Evolutionary conservation across 768 basidiomycete genomes (phyloP), one percentile per base, ranked within the genome.

Genomic region (Mrakia blollopis): DNA sequence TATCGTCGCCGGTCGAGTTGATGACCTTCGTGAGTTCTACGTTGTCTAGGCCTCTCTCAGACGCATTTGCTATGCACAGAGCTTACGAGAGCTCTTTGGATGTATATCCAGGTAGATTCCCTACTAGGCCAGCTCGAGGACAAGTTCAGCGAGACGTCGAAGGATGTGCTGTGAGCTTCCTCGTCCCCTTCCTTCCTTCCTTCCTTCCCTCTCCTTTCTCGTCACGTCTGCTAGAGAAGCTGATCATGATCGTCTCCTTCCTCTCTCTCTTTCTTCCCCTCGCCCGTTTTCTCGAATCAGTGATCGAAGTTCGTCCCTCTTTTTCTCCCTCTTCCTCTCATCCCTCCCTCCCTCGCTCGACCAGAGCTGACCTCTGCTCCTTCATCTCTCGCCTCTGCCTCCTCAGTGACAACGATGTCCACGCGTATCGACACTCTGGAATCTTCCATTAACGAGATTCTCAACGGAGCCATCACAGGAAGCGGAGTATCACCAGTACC

Each of bases 51-150:
- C 41, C 21, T n/a, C 39, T 44, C 14, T 44, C 7, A 6, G 21
- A 0, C 63, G 3, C 1, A 3, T 18, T 16, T 37, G 9, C 21
- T 30, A 14, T 16, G 7, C 18, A 16, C 5, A 18, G 21, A 39
- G 44, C 72, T 57, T 8, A 37, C 28, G 11, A 14, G 18, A 14
- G 4, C 30, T 25, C 25, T 52, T 37, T 14, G 23, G 18, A 1
- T 57, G 37, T 28, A 6, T 21, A 30, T 18, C 44, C 41, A 76
- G 75, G 70, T 76, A 28, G 75, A 76, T 25, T 61, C 75, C 18
- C 52, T 76, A n/a, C 68, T 76, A 10, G 68, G 65, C 14, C 75
- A 76, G 47, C 68, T 76, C n/a, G 75, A 76, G 41, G 75, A 76
- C 75, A 76, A 76, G 68, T 76, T 71, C 39, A 54, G 60, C 52